Conservation (phyloP, 352 stramenopile genomes). For the Plasmopara halstedii region DNA sequence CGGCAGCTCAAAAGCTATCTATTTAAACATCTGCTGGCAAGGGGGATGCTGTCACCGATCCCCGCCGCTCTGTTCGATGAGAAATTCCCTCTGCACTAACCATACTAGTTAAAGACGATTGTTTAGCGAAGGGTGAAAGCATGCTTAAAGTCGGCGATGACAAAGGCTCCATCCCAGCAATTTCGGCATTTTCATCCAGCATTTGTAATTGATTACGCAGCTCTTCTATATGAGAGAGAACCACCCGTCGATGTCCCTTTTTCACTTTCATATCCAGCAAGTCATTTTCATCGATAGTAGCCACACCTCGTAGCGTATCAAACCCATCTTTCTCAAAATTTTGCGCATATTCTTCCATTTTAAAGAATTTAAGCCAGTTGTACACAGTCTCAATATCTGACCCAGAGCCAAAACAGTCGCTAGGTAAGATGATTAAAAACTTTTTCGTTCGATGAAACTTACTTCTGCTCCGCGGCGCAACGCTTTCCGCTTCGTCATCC, state of each 20-base stretch:
- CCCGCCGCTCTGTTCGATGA: conserved; percentile 41
- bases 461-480: conserved; percentile 43
- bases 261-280: conserved; percentile 86
- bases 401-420: not conserved
- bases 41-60: conserved; percentile 29
- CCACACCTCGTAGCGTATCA: conserved; percentile 75
- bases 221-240: conserved; percentile 82
- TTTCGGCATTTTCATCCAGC: conserved; percentile 54
- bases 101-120: conserved; percentile 33
- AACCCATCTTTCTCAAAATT: conserved; percentile 87
- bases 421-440: not conserved
- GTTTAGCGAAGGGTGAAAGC: conserved; percentile 51
- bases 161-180: conserved; percentile 51
- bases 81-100: conserved; percentile 20
- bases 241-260: conserved; percentile 79
- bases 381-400: conserved; percentile 74
- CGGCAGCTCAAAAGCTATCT: conserved; percentile 15
- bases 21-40: conserved; percentile 23
- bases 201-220: conserved; percentile 55
- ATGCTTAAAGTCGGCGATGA: conserved; percentile 74
- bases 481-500: conserved; percentile 40
- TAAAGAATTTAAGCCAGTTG: conserved; percentile 81
- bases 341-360: conserved; percentile 84
- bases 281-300: conserved; percentile 82
- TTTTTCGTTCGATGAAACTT: conserved; percentile 2